Conservation (phyloP, 192 early-diverging fungal genomes). For the Geranomyces michiganensis region DNA sequence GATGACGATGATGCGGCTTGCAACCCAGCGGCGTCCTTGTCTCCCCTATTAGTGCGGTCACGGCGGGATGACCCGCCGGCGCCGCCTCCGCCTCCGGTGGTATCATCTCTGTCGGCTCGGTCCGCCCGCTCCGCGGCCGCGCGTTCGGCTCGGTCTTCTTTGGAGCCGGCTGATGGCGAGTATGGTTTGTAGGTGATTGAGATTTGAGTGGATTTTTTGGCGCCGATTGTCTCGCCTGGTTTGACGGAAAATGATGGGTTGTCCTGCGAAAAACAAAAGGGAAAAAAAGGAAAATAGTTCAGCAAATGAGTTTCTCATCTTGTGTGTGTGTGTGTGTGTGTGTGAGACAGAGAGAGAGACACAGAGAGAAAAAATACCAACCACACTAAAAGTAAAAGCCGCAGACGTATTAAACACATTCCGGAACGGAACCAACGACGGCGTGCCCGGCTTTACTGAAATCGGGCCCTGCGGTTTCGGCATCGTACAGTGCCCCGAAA, state of each 20-base stretch:
- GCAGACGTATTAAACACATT: slow-evolving; percentile 58
- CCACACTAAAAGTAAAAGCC: slow-evolving; percentile 55
- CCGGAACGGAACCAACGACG: slow-evolving; percentile 55
- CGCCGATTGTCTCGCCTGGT: slow-evolving; percentile 49
- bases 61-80: not conserved
- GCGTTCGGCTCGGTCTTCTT: not conserved
- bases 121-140: not conserved
- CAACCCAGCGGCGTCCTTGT: not conserved
- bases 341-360: not conserved
- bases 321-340: not conserved
- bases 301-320: no score
- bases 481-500: slow-evolving; percentile 56
- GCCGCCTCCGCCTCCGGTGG: not conserved
- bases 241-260: slow-evolving; percentile 63
- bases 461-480: slow-evolving; percentile 67
- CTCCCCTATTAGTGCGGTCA: not conserved
- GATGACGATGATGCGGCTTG: not conserved
- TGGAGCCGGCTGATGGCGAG: slow-evolving; percentile 11
- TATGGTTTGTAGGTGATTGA: slow-evolving; percentile 47
- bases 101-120: slow-evolving; percentile 4
- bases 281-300: not conserved
- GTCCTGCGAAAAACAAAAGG: slow-evolving; percentile 42
- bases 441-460: slow-evolving; percentile 50
- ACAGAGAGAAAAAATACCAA: slow-evolving; percentile 25
- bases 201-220: slow-evolving; percentile 59